Conservation (phyloP, 805 yeast genomes). For the Ogataea angusta region DNA sequence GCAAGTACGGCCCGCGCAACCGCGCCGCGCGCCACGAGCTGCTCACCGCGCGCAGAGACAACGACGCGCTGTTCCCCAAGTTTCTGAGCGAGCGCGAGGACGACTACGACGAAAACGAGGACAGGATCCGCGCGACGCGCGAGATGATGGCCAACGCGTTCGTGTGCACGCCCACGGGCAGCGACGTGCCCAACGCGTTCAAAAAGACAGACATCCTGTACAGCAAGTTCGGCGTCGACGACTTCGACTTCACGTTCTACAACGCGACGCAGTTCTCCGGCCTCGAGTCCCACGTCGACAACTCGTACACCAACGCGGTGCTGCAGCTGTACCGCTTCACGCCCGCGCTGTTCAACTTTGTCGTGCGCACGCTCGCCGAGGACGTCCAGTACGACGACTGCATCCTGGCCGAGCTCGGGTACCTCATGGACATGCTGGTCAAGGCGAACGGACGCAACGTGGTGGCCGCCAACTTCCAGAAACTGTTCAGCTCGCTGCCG, state of each 20-base stretch:
- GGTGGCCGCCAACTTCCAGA: slow-evolving; percentile 75
- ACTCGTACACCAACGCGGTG: slow-evolving; percentile 72
- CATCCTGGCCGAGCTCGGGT: slow-evolving; percentile 78
- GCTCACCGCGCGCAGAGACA: slow-evolving; percentile 30
- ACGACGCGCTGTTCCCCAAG: slow-evolving; percentile 38
- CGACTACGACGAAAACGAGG: slow-evolving; percentile 30
- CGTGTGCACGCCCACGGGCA: slow-evolving; percentile 31
- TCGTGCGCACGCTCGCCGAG: slow-evolving; percentile 52
- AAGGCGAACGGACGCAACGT: slow-evolving; percentile 79
- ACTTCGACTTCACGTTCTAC: slow-evolving; percentile 85
- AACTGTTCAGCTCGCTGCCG: slow-evolving; percentile 43
- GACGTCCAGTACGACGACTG: slow-evolving; percentile 48
- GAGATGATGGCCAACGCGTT: slow-evolving; percentile 26
- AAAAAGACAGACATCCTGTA: slow-evolving; percentile 72
- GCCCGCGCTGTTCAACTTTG: slow-evolving; percentile 67
- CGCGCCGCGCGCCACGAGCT: slow-evolving; percentile 41
- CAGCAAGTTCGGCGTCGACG: slow-evolving; percentile 88
- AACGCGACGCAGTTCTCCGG: slow-evolving; percentile 77
- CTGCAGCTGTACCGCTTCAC: slow-evolving; percentile 77
- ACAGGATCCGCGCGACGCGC: slow-evolving; percentile 19
- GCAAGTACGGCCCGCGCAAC: slow-evolving; percentile 57
- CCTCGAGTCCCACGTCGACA: slow-evolving; percentile 81
- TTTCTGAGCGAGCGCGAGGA: slow-evolving; percentile 58
- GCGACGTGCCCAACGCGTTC: slow-evolving; percentile 70
- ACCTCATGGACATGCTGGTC: slow-evolving; percentile 84